Evolutionary conservation across 306 rosid species (phyloP), one percentile per base, ranked within the genome.

Genomic region (Lathyrus aphaca): DNA sequence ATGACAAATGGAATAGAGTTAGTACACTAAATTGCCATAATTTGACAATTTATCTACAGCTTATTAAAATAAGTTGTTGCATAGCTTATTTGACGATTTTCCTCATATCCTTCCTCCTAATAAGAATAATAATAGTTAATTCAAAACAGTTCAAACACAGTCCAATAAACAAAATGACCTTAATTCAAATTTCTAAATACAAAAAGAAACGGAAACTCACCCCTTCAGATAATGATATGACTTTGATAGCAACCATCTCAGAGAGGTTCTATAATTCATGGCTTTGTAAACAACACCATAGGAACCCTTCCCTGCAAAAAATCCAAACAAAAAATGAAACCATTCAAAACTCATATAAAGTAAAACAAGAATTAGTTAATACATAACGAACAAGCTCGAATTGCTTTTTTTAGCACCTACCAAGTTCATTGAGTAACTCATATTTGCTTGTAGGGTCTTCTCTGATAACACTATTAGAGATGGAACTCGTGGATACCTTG

Each of bases 31-130:
- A n/a, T n/a, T n/a, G n/a, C n/a, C n/a, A n/a, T n/a, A n/a, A n/a
- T n/a, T n/a, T n/a, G n/a, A n/a, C n/a, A n/a, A n/a, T n/a, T n/a
- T n/a, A n/a, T n/a, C n/a, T n/a, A n/a, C n/a, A n/a, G n/a, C n/a
- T n/a, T n/a, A n/a, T n/a, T n/a, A n/a, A n/a, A n/a, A n/a, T n/a
- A n/a, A n/a, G n/a, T n/a, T n/a, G n/a, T n/a, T n/a, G n/a, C n/a
- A n/a, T n/a, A n/a, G n/a, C n/a, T n/a, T n/a, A n/a, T n/a, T n/a
- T n/a, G n/a, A 19, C 97, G 91, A 57, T 91, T 94, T 83, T 94
- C 99, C 66, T 94, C 99, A 39, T 91, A 94, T 30, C 99, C 99
- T 79, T 94, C 99, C 87, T 94, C 99, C 99, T 94, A 74, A 48
- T 86, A 79, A 54, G 6, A 49, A 77, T 59, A 55, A 68, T 71